Conservation (phyloP, 2,329 filamentous ascomycete species). For the Pestalotiopsis sp. region DNA sequence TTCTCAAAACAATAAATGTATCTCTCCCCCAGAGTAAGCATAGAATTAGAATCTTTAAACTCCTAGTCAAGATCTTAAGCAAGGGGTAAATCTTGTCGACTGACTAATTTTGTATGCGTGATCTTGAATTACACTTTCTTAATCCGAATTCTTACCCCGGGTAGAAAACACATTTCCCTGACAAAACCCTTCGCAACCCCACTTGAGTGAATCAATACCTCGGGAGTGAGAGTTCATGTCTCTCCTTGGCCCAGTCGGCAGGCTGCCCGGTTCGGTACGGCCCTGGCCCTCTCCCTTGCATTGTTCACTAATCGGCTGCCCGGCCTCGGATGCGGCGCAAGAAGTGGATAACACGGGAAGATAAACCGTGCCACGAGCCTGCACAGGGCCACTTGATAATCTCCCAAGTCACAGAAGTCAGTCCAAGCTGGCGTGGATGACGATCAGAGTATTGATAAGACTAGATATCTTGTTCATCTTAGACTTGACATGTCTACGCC, state of each 20-base stretch:
- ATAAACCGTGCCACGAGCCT: neutral
- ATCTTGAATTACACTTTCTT: neutral
- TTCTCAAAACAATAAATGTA: neutral
- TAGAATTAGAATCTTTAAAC: neutral
- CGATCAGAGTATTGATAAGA: no score
- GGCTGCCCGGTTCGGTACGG: neutral
- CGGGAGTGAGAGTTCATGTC: neutral
- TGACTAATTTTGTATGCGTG: neutral
- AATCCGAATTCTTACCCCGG: no score
- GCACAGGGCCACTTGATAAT: no score
- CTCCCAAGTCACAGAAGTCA: no score
- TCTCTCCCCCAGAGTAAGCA: neutral
- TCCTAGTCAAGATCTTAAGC: neutral
- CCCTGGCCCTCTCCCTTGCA: neutral
- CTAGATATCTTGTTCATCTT: no score
- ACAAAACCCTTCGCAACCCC: neutral
- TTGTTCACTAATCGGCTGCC: neutral
- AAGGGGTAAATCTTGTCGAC: neutral
- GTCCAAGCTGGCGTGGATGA: no score
- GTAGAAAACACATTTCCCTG: no score
- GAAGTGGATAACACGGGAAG: neutral
- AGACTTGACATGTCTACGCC: no score
- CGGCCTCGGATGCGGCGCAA: neutral
- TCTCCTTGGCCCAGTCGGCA: neutral
- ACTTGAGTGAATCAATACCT: neutral